Conservation (phyloP, 2,329 filamentous ascomycete species). For the Cercospora brassicicola region DNA sequence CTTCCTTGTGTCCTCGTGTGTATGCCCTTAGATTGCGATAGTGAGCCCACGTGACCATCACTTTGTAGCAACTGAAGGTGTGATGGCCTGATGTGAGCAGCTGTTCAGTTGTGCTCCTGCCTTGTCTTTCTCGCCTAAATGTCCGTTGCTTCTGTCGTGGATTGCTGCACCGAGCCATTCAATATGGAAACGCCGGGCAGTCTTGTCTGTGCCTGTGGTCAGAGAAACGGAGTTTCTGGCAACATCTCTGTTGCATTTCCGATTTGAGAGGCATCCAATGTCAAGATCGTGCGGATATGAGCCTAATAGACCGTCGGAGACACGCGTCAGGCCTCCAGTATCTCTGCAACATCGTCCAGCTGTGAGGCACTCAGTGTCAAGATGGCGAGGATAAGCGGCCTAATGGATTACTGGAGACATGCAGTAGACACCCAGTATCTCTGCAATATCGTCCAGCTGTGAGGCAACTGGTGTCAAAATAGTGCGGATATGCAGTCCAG, state of each 20-base stretch:
- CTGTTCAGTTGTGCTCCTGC: background rate
- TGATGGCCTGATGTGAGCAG: background rate
- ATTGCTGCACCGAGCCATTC: no score
- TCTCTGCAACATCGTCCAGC: background rate
- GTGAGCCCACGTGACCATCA: background rate
- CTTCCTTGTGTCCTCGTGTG: background rate
- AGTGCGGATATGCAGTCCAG: background rate
- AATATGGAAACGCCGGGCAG: background rate
- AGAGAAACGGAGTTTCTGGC: background rate
- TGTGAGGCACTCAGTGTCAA: background rate
- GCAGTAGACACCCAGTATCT: background rate
- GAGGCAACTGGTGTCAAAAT: background rate
- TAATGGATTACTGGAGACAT: background rate
- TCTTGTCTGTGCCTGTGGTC: background rate
- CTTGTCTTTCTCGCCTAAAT: background rate
- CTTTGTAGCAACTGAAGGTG: background rate
- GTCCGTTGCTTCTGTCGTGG: no score
- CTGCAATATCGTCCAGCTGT: background rate
- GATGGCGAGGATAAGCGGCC: background rate
- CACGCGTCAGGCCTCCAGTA: background rate
- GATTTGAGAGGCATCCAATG: background rate
- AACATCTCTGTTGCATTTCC: background rate
- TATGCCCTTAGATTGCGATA: background rate
- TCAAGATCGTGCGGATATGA: background rate
- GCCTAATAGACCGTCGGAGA: background rate